phyloP scores from a whole-genome alignment of 805 yeast genomes.

The Kodamaea neixiangensis region DNA sequence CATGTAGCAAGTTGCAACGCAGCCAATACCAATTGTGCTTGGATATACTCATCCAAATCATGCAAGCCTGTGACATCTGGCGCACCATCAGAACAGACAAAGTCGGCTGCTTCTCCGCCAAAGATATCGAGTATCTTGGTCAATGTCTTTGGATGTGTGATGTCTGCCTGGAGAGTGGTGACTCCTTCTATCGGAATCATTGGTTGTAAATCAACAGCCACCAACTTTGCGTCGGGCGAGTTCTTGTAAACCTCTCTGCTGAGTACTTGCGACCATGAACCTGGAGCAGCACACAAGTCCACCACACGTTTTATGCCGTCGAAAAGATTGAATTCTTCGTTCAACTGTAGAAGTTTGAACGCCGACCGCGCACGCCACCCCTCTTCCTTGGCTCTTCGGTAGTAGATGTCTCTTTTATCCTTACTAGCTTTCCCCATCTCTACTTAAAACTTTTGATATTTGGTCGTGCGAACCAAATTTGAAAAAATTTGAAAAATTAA shows the following conservation, averaged over 20 bases:
- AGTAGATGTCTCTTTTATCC: constrained; percentile 90
- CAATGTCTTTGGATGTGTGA: constrained; percentile 92
- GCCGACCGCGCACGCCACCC: constrained; percentile 99
- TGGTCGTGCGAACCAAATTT: constrained; percentile 7
- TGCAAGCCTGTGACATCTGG: constrained; percentile 98
- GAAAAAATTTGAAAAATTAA: constrained; percentile 6
- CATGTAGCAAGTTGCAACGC: constrained; percentile 93
- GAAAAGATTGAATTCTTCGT: constrained; percentile 85
- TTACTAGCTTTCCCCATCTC: constrained; percentile 92
- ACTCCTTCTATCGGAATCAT: constrained; percentile 96
- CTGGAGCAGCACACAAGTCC: constrained; percentile 98
- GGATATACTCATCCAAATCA: constrained; percentile 94
- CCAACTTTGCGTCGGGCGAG: constrained; percentile 62
- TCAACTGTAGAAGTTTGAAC: constrained; percentile 84
- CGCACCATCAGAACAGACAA: constrained; percentile 97
- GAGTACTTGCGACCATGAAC: constrained; percentile 97
- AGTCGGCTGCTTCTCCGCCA: constrained; percentile 92
- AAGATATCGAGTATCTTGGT: constrained; percentile 73
- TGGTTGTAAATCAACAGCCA: constrained; percentile 95
- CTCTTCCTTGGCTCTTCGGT: constrained; percentile 92
- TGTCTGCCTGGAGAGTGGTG: constrained; percentile 90
- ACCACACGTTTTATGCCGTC: constrained; percentile 80
- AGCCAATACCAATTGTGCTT: constrained; percentile 88
- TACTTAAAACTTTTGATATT: constrained; percentile 7
- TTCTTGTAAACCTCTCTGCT: constrained; percentile 63